Conservation (phyloP, 2,329 filamentous ascomycete genomes). For the Hysterium pulicare region DNA sequence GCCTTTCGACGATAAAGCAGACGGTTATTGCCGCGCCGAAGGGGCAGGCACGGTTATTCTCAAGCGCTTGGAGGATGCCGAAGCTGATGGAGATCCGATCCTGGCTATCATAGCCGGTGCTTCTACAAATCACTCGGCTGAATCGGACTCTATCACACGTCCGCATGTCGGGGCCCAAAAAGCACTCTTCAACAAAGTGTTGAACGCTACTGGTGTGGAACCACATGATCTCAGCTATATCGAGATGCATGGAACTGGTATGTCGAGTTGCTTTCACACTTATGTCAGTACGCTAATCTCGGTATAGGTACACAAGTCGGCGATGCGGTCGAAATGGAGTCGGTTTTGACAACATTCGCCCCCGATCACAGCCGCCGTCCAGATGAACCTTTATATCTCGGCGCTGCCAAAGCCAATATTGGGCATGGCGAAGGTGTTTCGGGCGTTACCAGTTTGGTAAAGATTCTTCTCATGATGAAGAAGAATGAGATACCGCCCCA, state of each 20-base stretch:
- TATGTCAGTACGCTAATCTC: not conserved
- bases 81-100: constrained; percentile 34
- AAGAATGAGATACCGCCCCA: constrained; percentile 53
- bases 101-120: constrained; percentile 28
- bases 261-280: no score
- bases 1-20: constrained; percentile 29
- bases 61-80: constrained; percentile 33
- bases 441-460: constrained; percentile 29
- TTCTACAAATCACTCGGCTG: constrained; percentile 42
- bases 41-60: constrained; percentile 26
- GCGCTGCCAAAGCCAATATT: constrained; percentile 31
- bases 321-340: constrained; percentile 18
- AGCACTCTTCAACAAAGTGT: constrained; percentile 9
- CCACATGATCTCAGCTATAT: constrained; percentile 28
- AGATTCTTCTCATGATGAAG: constrained; percentile 34
- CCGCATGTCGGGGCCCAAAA: constrained; percentile 19
- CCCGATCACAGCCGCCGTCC: constrained; percentile 1
- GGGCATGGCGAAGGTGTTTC: constrained; percentile 34
- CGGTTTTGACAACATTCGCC: constrained; percentile 15
- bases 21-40: constrained; percentile 37
- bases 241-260: constrained; percentile 32
- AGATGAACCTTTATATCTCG: constrained; percentile 17
- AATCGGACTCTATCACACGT: constrained; percentile 23
- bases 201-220: constrained; percentile 31
- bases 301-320: constrained; percentile 28